A percentile compares a stretch with the other conserved stretches of the same genome.
Evolutionary conservation across 129 eudicot species (phyloP).

Genomic region (Pulicaria dysenterica): DNA sequence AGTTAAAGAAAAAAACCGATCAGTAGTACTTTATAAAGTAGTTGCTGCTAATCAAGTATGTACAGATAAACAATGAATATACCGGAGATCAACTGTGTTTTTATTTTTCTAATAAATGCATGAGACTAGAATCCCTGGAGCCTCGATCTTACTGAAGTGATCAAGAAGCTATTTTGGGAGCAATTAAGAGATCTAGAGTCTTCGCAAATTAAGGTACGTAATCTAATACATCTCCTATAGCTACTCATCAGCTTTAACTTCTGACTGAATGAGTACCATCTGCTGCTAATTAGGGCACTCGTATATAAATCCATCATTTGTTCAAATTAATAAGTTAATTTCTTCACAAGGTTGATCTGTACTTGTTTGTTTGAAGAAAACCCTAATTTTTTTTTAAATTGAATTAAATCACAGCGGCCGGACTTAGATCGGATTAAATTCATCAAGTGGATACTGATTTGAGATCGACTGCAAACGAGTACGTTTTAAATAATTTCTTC

Average conservation of each 20-base stretch:
- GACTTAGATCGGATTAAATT: slow-evolving; percentile 6
- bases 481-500: not conserved
- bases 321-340: not conserved
- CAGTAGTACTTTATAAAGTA: no score
- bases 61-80: no score
- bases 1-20: no score
- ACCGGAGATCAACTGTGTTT: not conserved
- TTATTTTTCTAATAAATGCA: not conserved
- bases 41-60: no score
- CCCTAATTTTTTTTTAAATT: not conserved
- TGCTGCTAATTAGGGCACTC: not conserved
- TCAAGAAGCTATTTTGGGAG: no score
- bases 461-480: not conserved
- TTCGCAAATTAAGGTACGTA: no score
- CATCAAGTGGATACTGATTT: not conserved
- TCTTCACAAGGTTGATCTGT: not conserved
- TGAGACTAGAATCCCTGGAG: not conserved
- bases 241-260: no score
- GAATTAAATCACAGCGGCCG: not conserved
- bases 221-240: no score
- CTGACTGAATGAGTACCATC: not conserved
- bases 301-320: not conserved
- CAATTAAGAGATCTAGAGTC: no score
- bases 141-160: no score
- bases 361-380: not conserved